Conservation (phyloP, 1,284 basidiomycete genomes). For the Butyriboletus appendiculatus region DNA sequence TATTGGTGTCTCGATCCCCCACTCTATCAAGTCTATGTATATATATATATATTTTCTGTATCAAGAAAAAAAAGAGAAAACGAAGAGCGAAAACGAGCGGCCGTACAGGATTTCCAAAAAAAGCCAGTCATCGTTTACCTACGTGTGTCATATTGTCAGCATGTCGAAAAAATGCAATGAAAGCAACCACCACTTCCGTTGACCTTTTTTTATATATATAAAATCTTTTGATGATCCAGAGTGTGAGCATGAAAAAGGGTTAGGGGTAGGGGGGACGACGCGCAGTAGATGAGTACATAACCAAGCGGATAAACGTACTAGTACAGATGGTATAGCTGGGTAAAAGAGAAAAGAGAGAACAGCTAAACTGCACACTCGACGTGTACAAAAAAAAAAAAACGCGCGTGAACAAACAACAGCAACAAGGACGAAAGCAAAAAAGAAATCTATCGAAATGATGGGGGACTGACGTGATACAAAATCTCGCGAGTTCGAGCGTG, state of each 20-base stretch:
- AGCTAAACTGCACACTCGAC: constrained; percentile 2
- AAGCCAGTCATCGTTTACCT: background rate
- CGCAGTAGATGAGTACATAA: constrained; percentile 19
- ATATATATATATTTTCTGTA: background rate
- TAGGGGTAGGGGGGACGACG: background rate
- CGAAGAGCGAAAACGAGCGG: background rate
- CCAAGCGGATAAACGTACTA: constrained; percentile 22
- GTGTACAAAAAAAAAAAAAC: constrained; percentile 3
- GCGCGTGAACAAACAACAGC: constrained; percentile 12
- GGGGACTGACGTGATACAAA: constrained; percentile 16
- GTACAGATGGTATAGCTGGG: constrained; percentile 28
- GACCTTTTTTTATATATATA: no score
- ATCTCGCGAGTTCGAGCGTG: background rate
- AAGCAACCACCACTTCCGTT: no score
- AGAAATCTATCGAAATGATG: constrained; percentile 22
- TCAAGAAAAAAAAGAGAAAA: background rate
- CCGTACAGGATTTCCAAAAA: no score
- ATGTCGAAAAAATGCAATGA: background rate
- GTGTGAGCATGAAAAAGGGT: background rate
- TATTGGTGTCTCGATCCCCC: no score
- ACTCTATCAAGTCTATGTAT: no score
- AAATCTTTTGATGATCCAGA: background rate
- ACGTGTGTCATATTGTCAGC: background rate
- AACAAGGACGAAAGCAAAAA: constrained; percentile 11
- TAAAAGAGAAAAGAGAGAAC: background rate